Evolutionary conservation across 2,329 filamentous ascomycete species (phyloP).

Genomic region (Calonectria hongkongensis): DNA sequence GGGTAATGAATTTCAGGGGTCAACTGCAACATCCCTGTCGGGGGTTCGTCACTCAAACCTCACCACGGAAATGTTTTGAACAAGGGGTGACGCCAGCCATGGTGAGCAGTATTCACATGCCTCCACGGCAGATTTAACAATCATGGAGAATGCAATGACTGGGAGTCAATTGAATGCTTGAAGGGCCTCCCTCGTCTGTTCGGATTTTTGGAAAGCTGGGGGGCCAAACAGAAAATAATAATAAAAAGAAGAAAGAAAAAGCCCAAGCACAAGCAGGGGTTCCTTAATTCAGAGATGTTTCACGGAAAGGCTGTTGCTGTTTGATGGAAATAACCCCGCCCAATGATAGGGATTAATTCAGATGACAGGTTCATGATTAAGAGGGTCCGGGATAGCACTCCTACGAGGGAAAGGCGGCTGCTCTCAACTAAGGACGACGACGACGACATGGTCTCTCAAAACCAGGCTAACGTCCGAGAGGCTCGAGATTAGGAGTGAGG

Average conservation of each 20-base stretch:
- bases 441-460: neutral
- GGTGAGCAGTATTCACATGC: slow-evolving; percentile 2
- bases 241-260: neutral
- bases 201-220: neutral
- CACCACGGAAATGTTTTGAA: slow-evolving; percentile 26
- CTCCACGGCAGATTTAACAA: neutral
- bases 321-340: neutral
- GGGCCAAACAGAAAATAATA: too few relatives aligned
- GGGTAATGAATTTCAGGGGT: slow-evolving; percentile 39
- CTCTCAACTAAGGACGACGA: neutral
- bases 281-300: slow-evolving; percentile 22
- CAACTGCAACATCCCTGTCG: slow-evolving; percentile 23
- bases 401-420: neutral
- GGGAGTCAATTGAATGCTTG: neutral
- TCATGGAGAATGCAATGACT: neutral
- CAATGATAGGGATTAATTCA: slow-evolving; percentile 18
- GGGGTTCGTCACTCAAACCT: slow-evolving; percentile 33
- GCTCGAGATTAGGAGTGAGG: neutral
- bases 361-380: slow-evolving; percentile 28
- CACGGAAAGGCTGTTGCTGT: slow-evolving; percentile 2
- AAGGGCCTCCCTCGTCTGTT: neutral
- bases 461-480: slow-evolving; percentile 22
- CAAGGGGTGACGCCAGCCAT: slow-evolving; percentile 25
- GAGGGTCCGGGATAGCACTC: slow-evolving; percentile 7
- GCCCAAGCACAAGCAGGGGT: slow-evolving; percentile 11